Base-by-base conservation (phyloP, 441 rosid species). In the Brassica hybrid region DNA sequence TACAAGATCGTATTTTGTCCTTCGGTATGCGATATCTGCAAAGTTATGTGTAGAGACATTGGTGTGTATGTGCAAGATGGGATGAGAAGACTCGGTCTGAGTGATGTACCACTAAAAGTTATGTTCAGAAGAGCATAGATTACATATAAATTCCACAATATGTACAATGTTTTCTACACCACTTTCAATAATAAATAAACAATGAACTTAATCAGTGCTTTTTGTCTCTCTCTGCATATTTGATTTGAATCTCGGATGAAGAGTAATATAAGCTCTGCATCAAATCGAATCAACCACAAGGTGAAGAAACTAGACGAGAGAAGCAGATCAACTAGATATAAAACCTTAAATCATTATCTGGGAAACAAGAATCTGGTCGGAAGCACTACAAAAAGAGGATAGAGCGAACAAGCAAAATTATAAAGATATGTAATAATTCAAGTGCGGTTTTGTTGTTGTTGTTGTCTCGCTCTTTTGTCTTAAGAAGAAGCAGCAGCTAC, bases 1-100 rank as follows among this genome's bases (percentile, higher is more conserved):
- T 87, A 86, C 87, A 90, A 90, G 84, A 83, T 88, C 45, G 45
- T 70, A 69, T 87, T 85, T 68, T 86, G 92, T 58, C 94, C 94
- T 13, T 32, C 83, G 0, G 94, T 86, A 27, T 88, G 91, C 76
- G 14, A 80, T 25, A 8, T 21, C 83, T 88, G 91, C 84, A 84
- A 25, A 73, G 90, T 85, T 59, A 9, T 79, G 2, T 88, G 92
- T 57, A 75, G 74, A 84, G 89, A 90, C 36, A 30, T 87, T 43
- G 92, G 92, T 9, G 77, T 86, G 54, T 85, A 45, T 32, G 45
- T 80, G 2, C 86, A 86, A 43, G 83, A 76, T 12, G 85, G 82
- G 7, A 75, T 1, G 12, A 83, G 87, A 72, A 80, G 85, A 66
- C 80, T 88, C 77, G 91, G 75, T 14, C 72, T 90, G n/a, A 84